Conservation (phyloP, 1,284 basidiomycete genomes). For the Sphagnurus paluster region DNA sequence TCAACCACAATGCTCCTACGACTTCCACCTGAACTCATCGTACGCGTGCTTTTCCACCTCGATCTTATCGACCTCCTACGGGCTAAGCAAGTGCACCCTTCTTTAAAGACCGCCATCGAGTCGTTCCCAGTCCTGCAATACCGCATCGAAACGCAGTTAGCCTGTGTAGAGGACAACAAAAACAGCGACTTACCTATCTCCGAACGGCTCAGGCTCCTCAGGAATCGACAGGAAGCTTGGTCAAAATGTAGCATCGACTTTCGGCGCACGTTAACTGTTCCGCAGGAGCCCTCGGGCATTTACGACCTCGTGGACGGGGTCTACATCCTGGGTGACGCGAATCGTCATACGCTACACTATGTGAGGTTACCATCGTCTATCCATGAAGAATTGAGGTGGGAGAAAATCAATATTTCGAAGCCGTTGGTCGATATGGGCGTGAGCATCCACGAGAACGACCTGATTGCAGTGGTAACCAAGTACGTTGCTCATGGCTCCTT, state of each 20-base stretch:
- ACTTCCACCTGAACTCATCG: slow-evolving; percentile 41
- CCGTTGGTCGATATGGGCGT: no score
- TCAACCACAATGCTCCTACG: background rate
- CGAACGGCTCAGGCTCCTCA: slow-evolving; percentile 32
- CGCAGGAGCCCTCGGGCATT: slow-evolving; percentile 32
- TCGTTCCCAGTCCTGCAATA: slow-evolving; percentile 36
- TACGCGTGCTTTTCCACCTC: slow-evolving; percentile 34
- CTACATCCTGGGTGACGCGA: slow-evolving; percentile 41
- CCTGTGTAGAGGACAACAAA: slow-evolving; percentile 34
- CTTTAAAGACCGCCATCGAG: slow-evolving; percentile 29
- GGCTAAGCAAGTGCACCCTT: slow-evolving; percentile 26
- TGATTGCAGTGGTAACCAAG: no score
- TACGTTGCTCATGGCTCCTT: no score
- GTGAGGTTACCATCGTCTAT: slow-evolving; percentile 28
- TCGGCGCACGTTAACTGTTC: slow-evolving; percentile 15
- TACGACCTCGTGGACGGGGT: slow-evolving; percentile 45
- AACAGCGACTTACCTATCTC: slow-evolving; percentile 22
- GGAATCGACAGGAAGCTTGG: slow-evolving; percentile 32
- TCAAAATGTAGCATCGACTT: slow-evolving; percentile 25
- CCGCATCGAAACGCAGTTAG: slow-evolving; percentile 29
- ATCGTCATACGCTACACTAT: slow-evolving; percentile 28
- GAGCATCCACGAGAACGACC: no score
- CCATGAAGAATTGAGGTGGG: slow-evolving; percentile 31
- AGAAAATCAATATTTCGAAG: slow-evolving; percentile 28
- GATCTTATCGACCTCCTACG: slow-evolving; percentile 27